phyloP scores from a whole-genome alignment of 345 rosid genomes.

The Acer negundo region DNA sequence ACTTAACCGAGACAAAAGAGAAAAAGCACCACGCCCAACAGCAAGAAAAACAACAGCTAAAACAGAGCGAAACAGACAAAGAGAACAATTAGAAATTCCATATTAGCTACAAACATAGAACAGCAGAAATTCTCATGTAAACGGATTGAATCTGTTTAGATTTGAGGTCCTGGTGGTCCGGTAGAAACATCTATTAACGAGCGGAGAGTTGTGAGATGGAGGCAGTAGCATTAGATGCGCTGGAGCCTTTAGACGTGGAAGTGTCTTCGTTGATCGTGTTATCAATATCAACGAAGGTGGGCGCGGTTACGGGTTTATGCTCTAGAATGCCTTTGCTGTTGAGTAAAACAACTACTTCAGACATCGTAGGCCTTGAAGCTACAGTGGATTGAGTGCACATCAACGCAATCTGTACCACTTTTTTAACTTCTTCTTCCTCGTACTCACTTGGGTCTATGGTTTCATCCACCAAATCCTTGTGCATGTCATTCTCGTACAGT shows the following conservation, averaged over 20 bases:
- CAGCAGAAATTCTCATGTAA: too few relatives aligned
- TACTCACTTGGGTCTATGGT: conserved; percentile 30
- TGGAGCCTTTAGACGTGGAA: conserved; percentile 16
- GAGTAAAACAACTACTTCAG: conserved; percentile 33
- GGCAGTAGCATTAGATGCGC: conserved; percentile 25
- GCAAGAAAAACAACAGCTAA: too few relatives aligned
- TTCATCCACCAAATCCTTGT: conserved; percentile 29
- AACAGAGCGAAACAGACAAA: too few relatives aligned
- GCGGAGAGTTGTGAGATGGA: conserved; percentile 24
- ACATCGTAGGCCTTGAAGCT: conserved; percentile 33
- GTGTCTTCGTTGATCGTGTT: conserved; percentile 6
- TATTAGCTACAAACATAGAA: too few relatives aligned
- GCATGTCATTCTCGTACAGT: conserved; percentile 28
- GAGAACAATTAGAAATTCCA: too few relatives aligned
- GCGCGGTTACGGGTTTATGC: conserved; percentile 11
- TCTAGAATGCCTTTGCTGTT: conserved; percentile 20
- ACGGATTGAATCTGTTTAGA: too few relatives aligned
- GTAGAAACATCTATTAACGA: conserved; percentile 8
- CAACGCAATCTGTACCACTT: conserved; percentile 33
- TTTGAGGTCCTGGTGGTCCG: too few relatives aligned
- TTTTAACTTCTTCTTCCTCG: conserved; percentile 28
- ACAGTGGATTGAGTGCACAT: conserved; percentile 39
- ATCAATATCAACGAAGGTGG: conserved; percentile 25
- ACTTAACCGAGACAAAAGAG: too few relatives aligned
- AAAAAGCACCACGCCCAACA: too few relatives aligned